Conservation (phyloP, 2,329 filamentous ascomycete genomes). For the Metarhizium brunneum region DNA sequence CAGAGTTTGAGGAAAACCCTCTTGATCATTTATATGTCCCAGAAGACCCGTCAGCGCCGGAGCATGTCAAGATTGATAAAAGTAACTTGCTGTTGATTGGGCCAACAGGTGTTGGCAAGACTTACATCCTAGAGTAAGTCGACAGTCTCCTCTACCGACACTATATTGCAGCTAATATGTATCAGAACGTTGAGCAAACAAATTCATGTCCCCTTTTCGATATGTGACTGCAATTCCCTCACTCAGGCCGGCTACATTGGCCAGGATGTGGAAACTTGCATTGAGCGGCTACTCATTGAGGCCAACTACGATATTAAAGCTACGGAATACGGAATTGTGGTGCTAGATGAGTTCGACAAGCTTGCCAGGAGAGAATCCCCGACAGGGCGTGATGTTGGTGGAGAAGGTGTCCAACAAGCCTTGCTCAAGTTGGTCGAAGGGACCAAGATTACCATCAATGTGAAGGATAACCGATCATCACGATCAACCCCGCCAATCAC, state of each 20-base stretch:
- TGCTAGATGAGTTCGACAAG: slow-evolving; percentile 96
- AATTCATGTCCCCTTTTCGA: slow-evolving; percentile 90
- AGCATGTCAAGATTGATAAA: slow-evolving; percentile 75
- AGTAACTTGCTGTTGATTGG: slow-evolving; percentile 88
- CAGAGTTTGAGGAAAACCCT: slow-evolving; percentile 19
- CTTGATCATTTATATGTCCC: slow-evolving; percentile 37
- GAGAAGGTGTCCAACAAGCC: slow-evolving; percentile 94
- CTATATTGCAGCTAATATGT: slow-evolving; percentile 12
- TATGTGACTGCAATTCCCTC: slow-evolving; percentile 91
- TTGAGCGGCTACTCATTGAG: slow-evolving; percentile 81
- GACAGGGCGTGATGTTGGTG: slow-evolving; percentile 88
- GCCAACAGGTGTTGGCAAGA: slow-evolving; percentile 93
- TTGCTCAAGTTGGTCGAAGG: slow-evolving; percentile 94
- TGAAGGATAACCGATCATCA: slow-evolving; percentile 64
- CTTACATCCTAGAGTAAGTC: slow-evolving; percentile 69
- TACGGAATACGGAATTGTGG: slow-evolving; percentile 87
- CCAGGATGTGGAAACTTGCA: slow-evolving; percentile 93
- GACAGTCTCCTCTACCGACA: neutral
- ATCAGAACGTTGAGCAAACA: slow-evolving; percentile 77
- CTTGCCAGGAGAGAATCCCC: slow-evolving; percentile 80
- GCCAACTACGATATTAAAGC: slow-evolving; percentile 80
- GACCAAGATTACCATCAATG: slow-evolving; percentile 83
- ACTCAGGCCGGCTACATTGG: slow-evolving; percentile 97
- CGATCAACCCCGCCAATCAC: slow-evolving; percentile 43
- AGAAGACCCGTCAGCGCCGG: slow-evolving; percentile 34